phyloP scores from a whole-genome alignment of 495 filamentous ascomycete species.

The Xylaria palmicola region DNA sequence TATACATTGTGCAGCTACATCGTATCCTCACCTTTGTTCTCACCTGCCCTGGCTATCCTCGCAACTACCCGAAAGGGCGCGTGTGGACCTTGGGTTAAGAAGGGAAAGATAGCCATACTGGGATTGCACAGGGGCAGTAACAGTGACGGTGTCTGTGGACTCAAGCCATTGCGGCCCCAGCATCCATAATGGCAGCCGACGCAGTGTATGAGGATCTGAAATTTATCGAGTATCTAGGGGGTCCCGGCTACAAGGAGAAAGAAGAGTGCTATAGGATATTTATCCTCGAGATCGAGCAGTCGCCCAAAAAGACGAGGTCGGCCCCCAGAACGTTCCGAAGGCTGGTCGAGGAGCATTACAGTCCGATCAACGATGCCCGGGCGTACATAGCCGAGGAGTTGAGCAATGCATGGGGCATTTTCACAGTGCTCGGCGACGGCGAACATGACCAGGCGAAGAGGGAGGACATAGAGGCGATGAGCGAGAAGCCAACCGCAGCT shows the following conservation, averaged over 20 bases:
- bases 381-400: background rate
- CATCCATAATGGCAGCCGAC: conserved; percentile 5
- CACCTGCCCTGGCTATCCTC: background rate
- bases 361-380: background rate
- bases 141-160: background rate
- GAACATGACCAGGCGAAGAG: background rate
- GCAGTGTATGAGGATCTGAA: background rate
- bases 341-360: background rate
- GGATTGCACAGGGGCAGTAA: background rate
- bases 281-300: background rate
- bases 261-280: background rate
- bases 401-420: background rate
- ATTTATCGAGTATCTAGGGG: background rate
- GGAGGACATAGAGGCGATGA: background rate
- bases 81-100: background rate
- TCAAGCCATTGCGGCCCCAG: background rate
- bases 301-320: background rate
- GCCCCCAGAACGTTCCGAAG: background rate
- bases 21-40: background rate
- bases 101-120: too few species aligned
- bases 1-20: background rate
- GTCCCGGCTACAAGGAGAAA: background rate
- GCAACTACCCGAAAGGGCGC: background rate
- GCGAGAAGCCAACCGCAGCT: background rate
- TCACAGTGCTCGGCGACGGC: background rate